These are phyloP conservation scores for Candida sp. DNA, from an alignment of 1,139 yeast species.

Conservation along the genomic window DNA sequence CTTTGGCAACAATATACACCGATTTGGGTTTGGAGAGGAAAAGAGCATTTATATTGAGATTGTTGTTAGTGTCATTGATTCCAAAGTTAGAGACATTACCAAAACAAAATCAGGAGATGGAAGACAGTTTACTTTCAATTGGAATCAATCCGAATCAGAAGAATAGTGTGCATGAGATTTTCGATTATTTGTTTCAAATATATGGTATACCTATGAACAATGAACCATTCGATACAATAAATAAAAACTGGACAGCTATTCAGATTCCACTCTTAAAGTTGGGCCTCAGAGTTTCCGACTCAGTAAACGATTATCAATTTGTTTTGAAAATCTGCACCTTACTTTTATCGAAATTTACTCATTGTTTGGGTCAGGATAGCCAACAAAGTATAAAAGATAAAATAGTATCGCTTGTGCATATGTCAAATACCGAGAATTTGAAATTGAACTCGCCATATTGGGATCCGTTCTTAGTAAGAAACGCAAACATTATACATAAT, in stretches of 20 bases:
- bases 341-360: slow-evolving; percentile 52
- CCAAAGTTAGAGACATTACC: slow-evolving; percentile 30
- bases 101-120: slow-evolving; percentile 3
- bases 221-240: slow-evolving; percentile 1
- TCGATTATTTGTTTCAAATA: slow-evolving; percentile 35
- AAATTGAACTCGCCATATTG: slow-evolving; percentile 44
- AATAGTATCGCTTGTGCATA: slow-evolving; percentile 18
- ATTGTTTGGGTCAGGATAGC: slow-evolving; percentile 40
- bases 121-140: neutral
- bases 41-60: slow-evolving; percentile 64
- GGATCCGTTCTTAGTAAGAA: slow-evolving; percentile 69
- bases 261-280: slow-evolving; percentile 56
- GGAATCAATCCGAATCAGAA: slow-evolving; percentile 5
- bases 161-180: slow-evolving; percentile 24
- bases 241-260: slow-evolving; percentile 49
- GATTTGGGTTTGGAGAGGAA: slow-evolving; percentile 64
- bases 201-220: slow-evolving; percentile 32
- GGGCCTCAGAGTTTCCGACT: slow-evolving; percentile 52
- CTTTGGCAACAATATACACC: slow-evolving; percentile 64
- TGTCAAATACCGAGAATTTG: slow-evolving; percentile 15
- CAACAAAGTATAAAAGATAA: slow-evolving; percentile 28
- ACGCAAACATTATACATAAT: slow-evolving; percentile 31
- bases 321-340: slow-evolving; percentile 48
- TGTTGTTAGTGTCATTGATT: slow-evolving; percentile 50
- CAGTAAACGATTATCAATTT: slow-evolving; percentile 43